Percentiles rank a stretch among this genome's conserved stretches.
phyloP scores from a whole-genome alignment of 2,329 filamentous ascomycete species.

The Clarireedia monteithiana region DNA sequence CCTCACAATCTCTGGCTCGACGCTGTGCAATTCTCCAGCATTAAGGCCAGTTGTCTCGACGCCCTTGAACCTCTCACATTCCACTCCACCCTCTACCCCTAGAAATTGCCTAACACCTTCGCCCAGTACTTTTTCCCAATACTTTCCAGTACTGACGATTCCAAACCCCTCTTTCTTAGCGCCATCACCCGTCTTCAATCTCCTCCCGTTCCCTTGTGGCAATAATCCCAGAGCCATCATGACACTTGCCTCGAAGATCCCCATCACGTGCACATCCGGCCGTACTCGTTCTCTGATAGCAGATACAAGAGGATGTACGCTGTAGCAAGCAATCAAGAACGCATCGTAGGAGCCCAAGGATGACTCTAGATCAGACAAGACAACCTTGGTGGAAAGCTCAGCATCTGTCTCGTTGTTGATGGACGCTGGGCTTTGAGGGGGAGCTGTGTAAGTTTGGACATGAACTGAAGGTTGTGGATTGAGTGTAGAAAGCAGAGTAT shows the following conservation, averaged over 20 bases:
- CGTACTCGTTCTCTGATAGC: constrained; percentile 39
- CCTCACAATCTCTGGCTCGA: constrained; percentile 54
- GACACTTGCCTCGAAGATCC: constrained; percentile 84
- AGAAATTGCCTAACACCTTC: constrained; percentile 59
- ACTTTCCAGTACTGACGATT: constrained; percentile 79
- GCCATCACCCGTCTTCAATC: constrained; percentile 4
- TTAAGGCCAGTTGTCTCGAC: constrained; percentile 76
- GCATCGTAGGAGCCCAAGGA: constrained; percentile 51
- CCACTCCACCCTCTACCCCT: constrained; percentile 34
- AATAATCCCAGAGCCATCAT: constrained; percentile 36
- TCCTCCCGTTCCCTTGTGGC: constrained; percentile 22
- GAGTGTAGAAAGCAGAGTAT: constrained; percentile 35
- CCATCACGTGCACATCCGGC: constrained; percentile 53
- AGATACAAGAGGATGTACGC: constrained; percentile 68
- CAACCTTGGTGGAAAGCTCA: constrained; percentile 50
- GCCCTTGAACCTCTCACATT: constrained; percentile 54
- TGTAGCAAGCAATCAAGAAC: constrained; percentile 86
- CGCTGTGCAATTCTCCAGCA: constrained; percentile 71
- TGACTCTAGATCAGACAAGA: constrained; percentile 46
- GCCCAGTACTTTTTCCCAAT: constrained; percentile 69
- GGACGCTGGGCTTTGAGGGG: constrained; percentile 66
- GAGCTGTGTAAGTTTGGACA: constrained; percentile 32
- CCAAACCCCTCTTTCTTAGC: constrained; percentile 50
- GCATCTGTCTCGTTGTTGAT: constrained; percentile 74
- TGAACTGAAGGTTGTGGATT: constrained; percentile 23